Conservation (phyloP, 2,329 filamentous ascomycete genomes). For the Graphilbum fragrans region DNA sequence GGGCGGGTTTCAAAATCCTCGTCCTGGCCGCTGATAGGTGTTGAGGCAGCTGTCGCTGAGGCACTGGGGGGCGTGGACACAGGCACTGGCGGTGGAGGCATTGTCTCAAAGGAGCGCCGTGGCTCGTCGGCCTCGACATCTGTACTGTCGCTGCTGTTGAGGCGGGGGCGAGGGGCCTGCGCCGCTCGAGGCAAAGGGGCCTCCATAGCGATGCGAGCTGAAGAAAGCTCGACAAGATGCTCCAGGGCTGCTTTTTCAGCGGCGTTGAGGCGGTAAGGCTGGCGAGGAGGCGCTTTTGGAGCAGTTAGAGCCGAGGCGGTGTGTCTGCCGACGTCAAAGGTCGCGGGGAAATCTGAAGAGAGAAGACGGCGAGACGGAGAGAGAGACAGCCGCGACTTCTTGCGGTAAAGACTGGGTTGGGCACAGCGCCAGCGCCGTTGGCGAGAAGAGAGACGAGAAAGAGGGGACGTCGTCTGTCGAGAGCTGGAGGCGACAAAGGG, state of each 20-base stretch:
- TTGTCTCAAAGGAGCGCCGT: slow-evolving; percentile 16
- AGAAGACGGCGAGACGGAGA: neutral
- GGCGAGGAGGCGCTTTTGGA: too few relatives aligned
- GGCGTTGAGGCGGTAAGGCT: too few relatives aligned
- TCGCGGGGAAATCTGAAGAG: neutral
- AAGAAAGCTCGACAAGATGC: too few relatives aligned
- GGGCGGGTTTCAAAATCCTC: slow-evolving; percentile 30
- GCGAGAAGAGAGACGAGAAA: slow-evolving; percentile 15
- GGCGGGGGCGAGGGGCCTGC: too few relatives aligned
- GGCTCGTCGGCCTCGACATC: slow-evolving; percentile 6
- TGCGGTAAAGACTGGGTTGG: slow-evolving; percentile 24
- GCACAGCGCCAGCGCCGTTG: slow-evolving; percentile 20
- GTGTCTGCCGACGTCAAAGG: neutral
- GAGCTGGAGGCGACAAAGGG: slow-evolving; percentile 24
- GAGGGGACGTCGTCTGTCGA: slow-evolving; percentile 24
- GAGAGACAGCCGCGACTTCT: slow-evolving; percentile 13
- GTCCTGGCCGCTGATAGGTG: slow-evolving; percentile 11
- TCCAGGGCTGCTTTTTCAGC: too few relatives aligned
- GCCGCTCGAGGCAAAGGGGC: too few relatives aligned
- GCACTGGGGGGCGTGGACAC: slow-evolving; percentile 7
- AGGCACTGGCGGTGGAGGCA: slow-evolving; percentile 25
- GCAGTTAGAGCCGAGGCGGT: too few relatives aligned
- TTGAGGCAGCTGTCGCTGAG: slow-evolving; percentile 3
- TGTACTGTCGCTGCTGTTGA: neutral
- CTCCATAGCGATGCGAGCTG: too few relatives aligned